Evolutionary conservation across 2,329 filamentous ascomycete species (phyloP), one percentile per base, ranked within the genome.

Genomic region (Fusarium sp.): DNA sequence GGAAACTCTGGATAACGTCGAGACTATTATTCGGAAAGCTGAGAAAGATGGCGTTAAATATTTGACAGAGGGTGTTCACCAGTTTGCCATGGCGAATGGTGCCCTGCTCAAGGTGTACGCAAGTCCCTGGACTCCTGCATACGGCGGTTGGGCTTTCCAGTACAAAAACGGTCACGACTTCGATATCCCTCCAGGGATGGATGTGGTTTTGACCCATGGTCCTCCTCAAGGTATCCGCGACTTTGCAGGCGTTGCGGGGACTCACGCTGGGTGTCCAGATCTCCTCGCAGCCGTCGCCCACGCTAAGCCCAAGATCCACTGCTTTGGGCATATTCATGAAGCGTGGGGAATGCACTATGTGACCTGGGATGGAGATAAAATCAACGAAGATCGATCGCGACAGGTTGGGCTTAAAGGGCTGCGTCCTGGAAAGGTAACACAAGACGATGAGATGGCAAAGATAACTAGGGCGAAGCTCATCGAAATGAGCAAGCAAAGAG

Each of bases 271-370:
- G 22, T 85, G 85, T 62, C 68, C 71, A 0, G 65, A 80, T 18
- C 80, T 89, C 5, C 83, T 87, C 56, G 75, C 74, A 0, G 84
- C 87, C 0, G 73, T 89, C 0, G 78, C 81, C 2, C 73, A 73
- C 0, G 80, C 82, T 2, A 79, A 77, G 29, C 87, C 87, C 3
- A 74, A 75, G 9, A 67, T 89, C 6, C 85, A 88, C 73, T 88
- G 86, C 74, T 89, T 88, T 62, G 87, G 87, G 0, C 87, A 89
- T 65, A 85, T 89, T n/a, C 87, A 89, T 72, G 85, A 88, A 69
- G 83, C 81, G 0, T 91, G 88, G 86, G 89, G 89, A 5, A 84
- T 82, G 0, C 85, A 84, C 55, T 63, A 87, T 5, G 83, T 88
- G 0, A 78, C 79, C 2, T 91, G 89, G 89, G 78, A 75, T 15